A percentile compares a stretch with the other conserved stretches of the same genome.
Conservation (phyloP, 2,329 filamentous ascomycete genomes). For the Trichophyton verrucosum region DNA sequence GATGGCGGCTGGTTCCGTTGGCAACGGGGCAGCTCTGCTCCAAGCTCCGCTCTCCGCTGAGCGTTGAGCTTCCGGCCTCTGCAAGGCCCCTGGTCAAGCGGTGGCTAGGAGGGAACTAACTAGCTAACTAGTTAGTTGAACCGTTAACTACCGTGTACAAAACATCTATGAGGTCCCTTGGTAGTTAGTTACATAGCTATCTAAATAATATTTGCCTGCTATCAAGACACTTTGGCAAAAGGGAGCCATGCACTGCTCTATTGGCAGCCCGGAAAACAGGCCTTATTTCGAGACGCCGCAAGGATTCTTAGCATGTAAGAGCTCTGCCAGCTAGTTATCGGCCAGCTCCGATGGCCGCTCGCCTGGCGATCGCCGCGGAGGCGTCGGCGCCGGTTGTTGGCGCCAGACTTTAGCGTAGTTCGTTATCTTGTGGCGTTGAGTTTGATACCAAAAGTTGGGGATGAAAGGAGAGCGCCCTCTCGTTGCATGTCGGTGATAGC, state of each 20-base stretch:
- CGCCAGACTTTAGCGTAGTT: background rate
- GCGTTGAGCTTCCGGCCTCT: background rate
- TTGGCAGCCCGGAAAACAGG: background rate
- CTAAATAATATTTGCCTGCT: too few species aligned
- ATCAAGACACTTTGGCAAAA: too few species aligned
- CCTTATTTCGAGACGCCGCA: background rate
- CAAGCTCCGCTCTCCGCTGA: background rate
- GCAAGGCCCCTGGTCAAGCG: background rate
- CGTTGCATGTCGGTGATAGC: too few species aligned
- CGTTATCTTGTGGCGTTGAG: background rate
- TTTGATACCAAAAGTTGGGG: background rate
- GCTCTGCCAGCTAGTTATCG: background rate
- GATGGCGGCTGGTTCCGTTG: background rate
- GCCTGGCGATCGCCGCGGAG: background rate
- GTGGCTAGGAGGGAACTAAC: too few species aligned
- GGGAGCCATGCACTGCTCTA: background rate
- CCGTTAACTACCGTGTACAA: too few species aligned
- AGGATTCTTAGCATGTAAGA: background rate
- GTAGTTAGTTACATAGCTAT: too few species aligned
- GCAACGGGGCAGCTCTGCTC: background rate
- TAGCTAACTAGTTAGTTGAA: too few species aligned
- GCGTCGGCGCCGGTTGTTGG: background rate
- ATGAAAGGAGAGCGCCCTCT: too few species aligned
- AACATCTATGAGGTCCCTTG: too few species aligned
- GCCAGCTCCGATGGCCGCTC: conserved; percentile 6